A percentile compares a stretch with the other conserved stretches of the same genome.
These are phyloP conservation scores for Solanum etuberosum DNA, from an alignment of 257 asterid species.

Conservation along the genomic window DNA sequence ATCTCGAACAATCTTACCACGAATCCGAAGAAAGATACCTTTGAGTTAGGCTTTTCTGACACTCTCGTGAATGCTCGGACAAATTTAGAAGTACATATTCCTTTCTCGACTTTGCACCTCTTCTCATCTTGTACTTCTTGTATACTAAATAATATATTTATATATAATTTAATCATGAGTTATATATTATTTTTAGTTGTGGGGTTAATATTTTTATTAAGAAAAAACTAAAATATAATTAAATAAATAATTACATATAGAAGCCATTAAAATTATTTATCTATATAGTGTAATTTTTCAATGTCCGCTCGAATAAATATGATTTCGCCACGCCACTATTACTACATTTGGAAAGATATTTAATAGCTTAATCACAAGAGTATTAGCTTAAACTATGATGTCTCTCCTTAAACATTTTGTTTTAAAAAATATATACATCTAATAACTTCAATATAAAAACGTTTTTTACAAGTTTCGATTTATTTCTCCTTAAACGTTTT, in stretches of 20 bases:
- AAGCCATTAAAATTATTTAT: no score
- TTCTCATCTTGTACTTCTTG: not conserved
- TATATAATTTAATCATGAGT: not conserved
- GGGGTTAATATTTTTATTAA: not conserved
- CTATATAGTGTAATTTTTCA: no score
- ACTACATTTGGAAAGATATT: no score
- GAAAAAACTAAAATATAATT: not conserved
- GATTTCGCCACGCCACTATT: no score
- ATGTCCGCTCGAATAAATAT: not conserved
- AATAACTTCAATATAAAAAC: no score
- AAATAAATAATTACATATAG: not conserved
- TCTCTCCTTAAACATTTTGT: not conserved
- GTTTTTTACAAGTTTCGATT: no score
- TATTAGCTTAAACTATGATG: no score
- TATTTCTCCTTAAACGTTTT: no score
- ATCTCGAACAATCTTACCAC: not conserved
- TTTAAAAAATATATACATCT: no score
- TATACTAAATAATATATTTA: not conserved
- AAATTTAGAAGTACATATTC: not conserved
- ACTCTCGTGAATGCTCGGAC: constrained; percentile 19
- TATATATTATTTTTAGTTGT: no score
- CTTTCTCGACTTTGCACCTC: not conserved
- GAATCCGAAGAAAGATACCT: not conserved
- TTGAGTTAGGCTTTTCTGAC: not conserved
- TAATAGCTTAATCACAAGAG: no score